Conservation (phyloP, 495 filamentous ascomycete genomes). For the Pyrenopolyporus hunteri region DNA sequence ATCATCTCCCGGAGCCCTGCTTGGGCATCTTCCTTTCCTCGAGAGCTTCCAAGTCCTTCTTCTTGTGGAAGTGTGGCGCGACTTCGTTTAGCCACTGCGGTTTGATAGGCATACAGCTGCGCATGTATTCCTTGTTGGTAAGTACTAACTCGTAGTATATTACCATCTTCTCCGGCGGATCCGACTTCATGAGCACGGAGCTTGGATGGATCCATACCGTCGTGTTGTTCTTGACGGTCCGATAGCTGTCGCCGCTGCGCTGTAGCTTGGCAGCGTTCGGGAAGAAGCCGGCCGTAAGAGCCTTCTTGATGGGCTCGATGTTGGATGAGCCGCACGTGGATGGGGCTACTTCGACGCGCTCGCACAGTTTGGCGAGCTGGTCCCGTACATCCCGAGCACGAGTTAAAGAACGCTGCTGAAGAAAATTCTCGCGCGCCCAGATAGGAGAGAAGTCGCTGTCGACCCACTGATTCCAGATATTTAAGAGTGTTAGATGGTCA, state of each 20-base stretch:
- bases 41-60: constrained; percentile 84
- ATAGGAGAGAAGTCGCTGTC: constrained; percentile 88
- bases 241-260: constrained; percentile 84
- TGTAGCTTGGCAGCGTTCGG: constrained; percentile 89
- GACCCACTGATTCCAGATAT: constrained; percentile 97
- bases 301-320: constrained; percentile 78
- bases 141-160: constrained; percentile 92
- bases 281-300: constrained; percentile 92
- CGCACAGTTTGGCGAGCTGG: constrained; percentile 92
- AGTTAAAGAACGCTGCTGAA: constrained; percentile 85
- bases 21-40: constrained; percentile 77
- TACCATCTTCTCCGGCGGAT: constrained; percentile 79
- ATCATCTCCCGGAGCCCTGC: constrained; percentile 2
- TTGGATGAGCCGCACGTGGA: constrained; percentile 73
- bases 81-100: constrained; percentile 88
- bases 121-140: constrained; percentile 94
- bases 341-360: constrained; percentile 79
- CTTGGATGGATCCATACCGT: constrained; percentile 91
- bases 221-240: constrained; percentile 92
- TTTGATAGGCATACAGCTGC: constrained; percentile 83
- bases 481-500: constrained; percentile 89
- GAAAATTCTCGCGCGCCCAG: constrained; percentile 92
- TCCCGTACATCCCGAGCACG: constrained; percentile 92
- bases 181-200: constrained; percentile 77
- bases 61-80: constrained; percentile 95